Percentiles rank a stretch among this genome's conserved stretches.
Evolutionary conservation across 306 rosid species (phyloP).

Genomic region (Rosa chinensis): DNA sequence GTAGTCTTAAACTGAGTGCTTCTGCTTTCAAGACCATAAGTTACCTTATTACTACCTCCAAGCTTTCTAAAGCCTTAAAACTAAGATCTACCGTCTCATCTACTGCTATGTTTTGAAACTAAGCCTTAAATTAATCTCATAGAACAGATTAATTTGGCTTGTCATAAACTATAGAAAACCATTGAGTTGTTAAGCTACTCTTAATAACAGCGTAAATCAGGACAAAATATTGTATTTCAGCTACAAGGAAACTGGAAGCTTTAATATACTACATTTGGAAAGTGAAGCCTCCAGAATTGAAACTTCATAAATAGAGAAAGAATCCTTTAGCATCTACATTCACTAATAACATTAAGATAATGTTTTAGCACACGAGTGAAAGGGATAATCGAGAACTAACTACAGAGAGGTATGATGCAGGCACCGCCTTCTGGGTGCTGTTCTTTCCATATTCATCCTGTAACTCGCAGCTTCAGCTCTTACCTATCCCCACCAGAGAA

Average conservation of each 20-base stretch:
- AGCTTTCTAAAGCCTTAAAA: not conserved
- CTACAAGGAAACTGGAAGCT: conserved; percentile 6
- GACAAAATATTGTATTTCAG: not conserved
- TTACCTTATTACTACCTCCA: too few species aligned
- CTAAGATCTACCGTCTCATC: not conserved
- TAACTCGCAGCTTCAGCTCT: too few species aligned
- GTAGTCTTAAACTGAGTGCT: too few species aligned
- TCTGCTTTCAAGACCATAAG: too few species aligned
- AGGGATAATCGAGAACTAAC: conserved; percentile 31
- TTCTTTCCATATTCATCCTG: too few species aligned
- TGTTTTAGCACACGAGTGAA: conserved; percentile 23
- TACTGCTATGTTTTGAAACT: not conserved
- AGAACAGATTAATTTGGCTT: not conserved
- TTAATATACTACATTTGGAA: not conserved
- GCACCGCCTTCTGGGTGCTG: conserved; percentile 57
- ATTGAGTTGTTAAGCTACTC: not conserved
- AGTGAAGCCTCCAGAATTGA: not conserved
- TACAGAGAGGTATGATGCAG: conserved; percentile 55
- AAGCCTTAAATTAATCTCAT: too few species aligned
- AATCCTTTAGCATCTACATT: conserved; percentile 28
- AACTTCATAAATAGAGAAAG: not conserved
- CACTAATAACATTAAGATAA: conserved; percentile 22
- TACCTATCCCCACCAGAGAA: conserved; percentile 77
- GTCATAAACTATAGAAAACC: not conserved
- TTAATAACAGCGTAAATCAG: not conserved